Conservation (phyloP, 345 rosid species). For the Punica granatum region DNA sequence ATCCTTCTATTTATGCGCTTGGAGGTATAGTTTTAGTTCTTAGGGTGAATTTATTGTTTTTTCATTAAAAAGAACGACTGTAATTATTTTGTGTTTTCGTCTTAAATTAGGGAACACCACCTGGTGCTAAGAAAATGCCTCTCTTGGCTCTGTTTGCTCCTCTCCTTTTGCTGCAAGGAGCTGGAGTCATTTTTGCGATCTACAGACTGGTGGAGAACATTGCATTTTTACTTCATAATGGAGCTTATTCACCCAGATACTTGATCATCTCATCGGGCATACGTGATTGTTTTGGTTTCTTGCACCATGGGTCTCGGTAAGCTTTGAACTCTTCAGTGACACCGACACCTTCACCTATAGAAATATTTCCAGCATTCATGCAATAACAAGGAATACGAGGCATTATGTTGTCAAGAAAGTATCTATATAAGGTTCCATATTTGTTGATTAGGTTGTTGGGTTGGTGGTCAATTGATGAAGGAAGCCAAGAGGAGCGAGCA, state of each 20-base stretch:
- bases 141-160: slow-evolving; percentile 53
- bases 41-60: slow-evolving; percentile 2
- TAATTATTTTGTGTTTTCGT: slow-evolving; percentile 2
- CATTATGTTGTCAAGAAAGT: neutral
- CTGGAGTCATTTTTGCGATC: slow-evolving; percentile 59
- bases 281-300: slow-evolving; percentile 59
- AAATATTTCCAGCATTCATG: neutral
- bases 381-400: neutral
- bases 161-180: slow-evolving; percentile 72
- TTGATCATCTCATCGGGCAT: slow-evolving; percentile 38
- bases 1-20: slow-evolving; percentile 79
- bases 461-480: slow-evolving; percentile 99
- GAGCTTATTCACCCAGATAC: slow-evolving; percentile 41
- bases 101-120: slow-evolving; percentile 65
- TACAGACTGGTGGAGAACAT: slow-evolving; percentile 61
- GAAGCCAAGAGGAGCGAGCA: slow-evolving; percentile 82
- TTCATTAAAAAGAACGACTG: neutral
- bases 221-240: slow-evolving; percentile 30
- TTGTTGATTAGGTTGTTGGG: slow-evolving; percentile 55
- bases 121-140: slow-evolving; percentile 54
- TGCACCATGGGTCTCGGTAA: slow-evolving; percentile 81
- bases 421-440: neutral
- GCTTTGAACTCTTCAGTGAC: neutral
- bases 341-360: neutral
- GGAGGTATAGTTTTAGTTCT: slow-evolving; percentile 41